Evolutionary conservation across 192 early-diverging fungal genomes (phyloP), one percentile per base, ranked within the genome.

Genomic region (Backusella psychrophila): DNA sequence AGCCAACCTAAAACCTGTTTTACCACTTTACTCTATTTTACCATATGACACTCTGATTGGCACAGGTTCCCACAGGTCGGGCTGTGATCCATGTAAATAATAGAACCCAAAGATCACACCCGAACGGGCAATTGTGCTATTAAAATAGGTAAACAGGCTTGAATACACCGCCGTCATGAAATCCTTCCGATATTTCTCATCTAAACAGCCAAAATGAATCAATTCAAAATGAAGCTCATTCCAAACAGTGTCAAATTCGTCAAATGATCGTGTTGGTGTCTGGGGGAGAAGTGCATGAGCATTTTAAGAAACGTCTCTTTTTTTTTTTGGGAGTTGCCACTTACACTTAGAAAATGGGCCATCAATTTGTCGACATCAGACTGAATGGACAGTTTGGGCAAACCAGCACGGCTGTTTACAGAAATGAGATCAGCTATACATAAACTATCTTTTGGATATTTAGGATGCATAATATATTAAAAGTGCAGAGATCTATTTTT

Each of bases 361-460:
- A 71, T n/a, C 31, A 71, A 71, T 29, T 71, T 46, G 19, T 71
- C 70, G 15, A 71, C 17, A 71, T 71, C 70, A 5, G 41, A 39
- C n/a, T 71, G 39, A 33, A 71, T 71, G 12, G 41, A 41, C 21
- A 15, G 26, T 33, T 31, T 71, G 26, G 42, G 42, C n/a, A 71
- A 29, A 17, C 70, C 70, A 41, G 17, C 70, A 31, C 23, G 11
- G 3, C 31, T 71, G 14, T 71, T 44, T 11, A 71, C 41, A 6
- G 21, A 23, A n/a, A 71, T 26, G 39, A 71, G 21, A 14, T 71
- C 41, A 46, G 38, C 69, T 33, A 39, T 42, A 26, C 23, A 17
- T 71, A 71, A 46, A 15, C n/a, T 7, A 14, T 36, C 29, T 31
- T 31, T 42, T 14, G 69, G 69, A 19, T 14, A 71, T 26, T 19